Evolutionary conservation across 805 yeast species (phyloP).

Genomic region (Schwanniomyces vanrijiae): DNA sequence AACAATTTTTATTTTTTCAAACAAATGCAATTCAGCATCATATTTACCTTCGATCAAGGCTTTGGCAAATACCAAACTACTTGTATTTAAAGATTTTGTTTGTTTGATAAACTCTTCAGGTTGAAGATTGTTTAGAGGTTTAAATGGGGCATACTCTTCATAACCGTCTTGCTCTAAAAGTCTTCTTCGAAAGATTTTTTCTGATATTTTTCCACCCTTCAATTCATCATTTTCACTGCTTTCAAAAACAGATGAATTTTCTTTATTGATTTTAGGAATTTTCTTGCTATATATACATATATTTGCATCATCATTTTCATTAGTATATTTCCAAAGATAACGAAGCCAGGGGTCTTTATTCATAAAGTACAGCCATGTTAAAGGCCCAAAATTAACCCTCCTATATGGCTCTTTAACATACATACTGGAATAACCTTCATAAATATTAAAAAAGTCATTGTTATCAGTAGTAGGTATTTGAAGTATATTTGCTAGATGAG

Average conservation of each 20-base stretch:
- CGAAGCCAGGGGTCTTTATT: constrained; percentile 39
- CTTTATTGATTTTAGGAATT: background rate
- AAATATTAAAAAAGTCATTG: constrained; percentile 36
- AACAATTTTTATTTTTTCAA: constrained; percentile 15
- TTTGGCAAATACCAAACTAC: constrained; percentile 3
- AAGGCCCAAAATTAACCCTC: constrained; percentile 46
- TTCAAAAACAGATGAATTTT: background rate
- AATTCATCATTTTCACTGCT: background rate
- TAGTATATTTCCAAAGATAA: constrained; percentile 5
- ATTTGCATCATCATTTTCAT: constrained; percentile 1
- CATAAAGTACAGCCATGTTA: constrained; percentile 43
- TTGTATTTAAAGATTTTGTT: background rate
- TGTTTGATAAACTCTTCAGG: constrained; percentile 1
- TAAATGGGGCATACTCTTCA: constrained; percentile 10
- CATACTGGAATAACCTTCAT: constrained; percentile 41
- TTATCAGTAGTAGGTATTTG: constrained; percentile 2
- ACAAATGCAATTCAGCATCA: constrained; percentile 14
- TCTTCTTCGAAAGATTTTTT: constrained; percentile 7
- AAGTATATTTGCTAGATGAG: background rate
- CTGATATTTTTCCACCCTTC: constrained; percentile 1
- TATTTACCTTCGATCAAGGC: constrained; percentile 7
- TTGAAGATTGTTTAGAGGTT: background rate
- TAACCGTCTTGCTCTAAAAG: constrained; percentile 11
- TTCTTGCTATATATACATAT: too few species aligned
- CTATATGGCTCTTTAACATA: constrained; percentile 32